Evolutionary conservation across 805 yeast species (phyloP).

Genomic region (Cyberlindnera suaveolens): DNA sequence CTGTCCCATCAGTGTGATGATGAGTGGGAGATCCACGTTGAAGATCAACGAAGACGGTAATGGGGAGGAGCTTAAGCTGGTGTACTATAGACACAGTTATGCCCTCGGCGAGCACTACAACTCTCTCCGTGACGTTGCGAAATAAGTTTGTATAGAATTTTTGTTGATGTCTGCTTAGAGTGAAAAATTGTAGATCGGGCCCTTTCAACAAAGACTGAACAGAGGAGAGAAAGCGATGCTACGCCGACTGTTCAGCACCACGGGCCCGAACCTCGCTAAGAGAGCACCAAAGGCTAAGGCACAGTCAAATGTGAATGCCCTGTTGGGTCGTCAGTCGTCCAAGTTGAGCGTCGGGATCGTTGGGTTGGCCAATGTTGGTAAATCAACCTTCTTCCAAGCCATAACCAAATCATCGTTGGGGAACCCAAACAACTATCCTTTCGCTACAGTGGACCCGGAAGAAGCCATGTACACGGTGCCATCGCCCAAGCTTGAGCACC

Average conservation of each 20-base stretch:
- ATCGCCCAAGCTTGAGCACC: conserved; percentile 49
- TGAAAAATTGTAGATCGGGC: no score
- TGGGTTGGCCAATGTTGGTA: conserved; percentile 78
- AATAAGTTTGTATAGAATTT: no score
- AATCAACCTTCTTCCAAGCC: conserved; percentile 76
- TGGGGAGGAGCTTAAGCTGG: conserved; percentile 56
- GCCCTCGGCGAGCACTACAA: conserved; percentile 96
- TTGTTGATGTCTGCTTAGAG: no score
- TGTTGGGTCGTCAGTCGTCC: conserved; percentile 23
- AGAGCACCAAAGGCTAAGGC: conserved; percentile 8
- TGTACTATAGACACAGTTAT: conserved; percentile 77
- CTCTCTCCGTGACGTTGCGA: conserved; percentile 48
- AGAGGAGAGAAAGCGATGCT: background rate
- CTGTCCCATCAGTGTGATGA: conserved; percentile 68
- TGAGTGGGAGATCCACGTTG: conserved; percentile 70
- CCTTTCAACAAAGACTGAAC: no score
- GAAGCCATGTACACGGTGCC: conserved; percentile 72
- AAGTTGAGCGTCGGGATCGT: conserved; percentile 52
- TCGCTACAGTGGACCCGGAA: conserved; percentile 75
- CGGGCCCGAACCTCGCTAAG: conserved; percentile 10
- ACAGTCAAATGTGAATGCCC: conserved; percentile 5
- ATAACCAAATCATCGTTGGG: conserved; percentile 65
- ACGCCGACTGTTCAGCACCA: conserved; percentile 9
- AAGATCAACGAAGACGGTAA: conserved; percentile 48
- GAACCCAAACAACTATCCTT: conserved; percentile 76